Percentiles rank a stretch among this genome's conserved stretches.
Conservation (phyloP, 2,329 filamentous ascomycete genomes). For the Keithomyces neogunnii region DNA sequence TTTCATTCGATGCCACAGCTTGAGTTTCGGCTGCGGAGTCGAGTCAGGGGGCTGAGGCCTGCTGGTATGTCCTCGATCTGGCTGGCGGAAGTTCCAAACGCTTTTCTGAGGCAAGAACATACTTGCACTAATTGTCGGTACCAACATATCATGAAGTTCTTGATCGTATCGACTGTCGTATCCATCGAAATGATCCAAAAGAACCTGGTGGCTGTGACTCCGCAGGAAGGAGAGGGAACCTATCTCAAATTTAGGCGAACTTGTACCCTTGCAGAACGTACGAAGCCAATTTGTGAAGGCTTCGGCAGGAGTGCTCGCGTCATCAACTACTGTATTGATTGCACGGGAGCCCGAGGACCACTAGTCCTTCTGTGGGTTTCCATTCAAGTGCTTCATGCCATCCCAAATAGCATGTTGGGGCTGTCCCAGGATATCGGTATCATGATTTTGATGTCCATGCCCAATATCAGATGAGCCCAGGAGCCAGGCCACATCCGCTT, state of each 20-base stretch:
- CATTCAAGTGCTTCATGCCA: neutral
- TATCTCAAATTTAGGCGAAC: constrained; percentile 47
- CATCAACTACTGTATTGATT: constrained; percentile 1
- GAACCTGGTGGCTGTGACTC: constrained; percentile 33
- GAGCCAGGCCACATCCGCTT: constrained; percentile 41
- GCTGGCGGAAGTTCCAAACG: constrained; percentile 41
- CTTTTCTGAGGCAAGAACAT: constrained; percentile 43
- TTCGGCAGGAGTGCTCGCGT: constrained; percentile 17
- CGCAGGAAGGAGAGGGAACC: constrained; percentile 44
- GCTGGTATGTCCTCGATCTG: constrained; percentile 9
- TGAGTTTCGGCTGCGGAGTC: constrained; percentile 16
- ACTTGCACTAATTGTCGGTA: constrained; percentile 46
- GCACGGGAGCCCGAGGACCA: constrained; percentile 1
- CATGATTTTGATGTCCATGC: neutral
- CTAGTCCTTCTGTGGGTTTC: constrained; percentile 2
- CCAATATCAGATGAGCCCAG: constrained; percentile 15
- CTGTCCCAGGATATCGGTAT: neutral
- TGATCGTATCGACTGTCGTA: constrained; percentile 40
- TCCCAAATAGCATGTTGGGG: neutral
- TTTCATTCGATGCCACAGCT: constrained; percentile 7
- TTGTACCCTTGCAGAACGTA: constrained; percentile 39
- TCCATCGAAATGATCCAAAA: constrained; percentile 41
- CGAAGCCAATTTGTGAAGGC: constrained; percentile 23
- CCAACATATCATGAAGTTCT: constrained; percentile 37
- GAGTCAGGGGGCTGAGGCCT: constrained; percentile 15